Conservation (phyloP, 768 basidiomycete genomes). For the Clitopilus passeckerianus region DNA sequence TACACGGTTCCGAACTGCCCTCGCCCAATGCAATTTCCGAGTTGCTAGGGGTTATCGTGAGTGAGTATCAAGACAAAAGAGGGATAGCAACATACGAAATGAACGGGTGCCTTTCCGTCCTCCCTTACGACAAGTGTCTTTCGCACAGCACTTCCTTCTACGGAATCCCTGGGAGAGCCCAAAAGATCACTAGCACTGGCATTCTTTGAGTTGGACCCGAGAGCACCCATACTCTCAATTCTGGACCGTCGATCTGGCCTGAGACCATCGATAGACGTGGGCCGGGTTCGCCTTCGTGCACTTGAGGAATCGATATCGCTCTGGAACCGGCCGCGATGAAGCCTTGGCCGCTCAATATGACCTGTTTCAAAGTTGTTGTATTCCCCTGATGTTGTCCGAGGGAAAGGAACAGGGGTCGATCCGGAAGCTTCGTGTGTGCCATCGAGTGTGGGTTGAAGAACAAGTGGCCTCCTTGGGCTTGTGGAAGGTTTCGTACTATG, state of each 20-base stretch:
- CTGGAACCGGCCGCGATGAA: constrained; percentile 63
- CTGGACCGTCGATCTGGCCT: constrained; percentile 47
- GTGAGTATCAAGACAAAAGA: background rate
- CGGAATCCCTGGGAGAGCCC: constrained; percentile 40
- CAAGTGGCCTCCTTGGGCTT: constrained; percentile 39
- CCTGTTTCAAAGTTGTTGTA: constrained; percentile 27
- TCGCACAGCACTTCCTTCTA: constrained; percentile 60
- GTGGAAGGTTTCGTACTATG: constrained; percentile 47
- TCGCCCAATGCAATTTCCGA: constrained; percentile 94
- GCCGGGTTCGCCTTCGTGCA: constrained; percentile 47
- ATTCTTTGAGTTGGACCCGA: constrained; percentile 46
- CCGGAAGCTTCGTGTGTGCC: constrained; percentile 25
- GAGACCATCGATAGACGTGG: constrained; percentile 66
- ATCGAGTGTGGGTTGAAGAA: constrained; percentile 31
- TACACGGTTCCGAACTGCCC: constrained; percentile 98
- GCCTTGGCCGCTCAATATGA: constrained; percentile 30
- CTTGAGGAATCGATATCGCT: constrained; percentile 65
- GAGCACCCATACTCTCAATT: constrained; percentile 70
- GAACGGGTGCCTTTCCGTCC: constrained; percentile 73
- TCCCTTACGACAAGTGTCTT: constrained; percentile 75
- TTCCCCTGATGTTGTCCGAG: constrained; percentile 53
- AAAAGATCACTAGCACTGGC: constrained; percentile 65
- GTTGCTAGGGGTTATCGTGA: constrained; percentile 58
- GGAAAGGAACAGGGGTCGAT: constrained; percentile 58
- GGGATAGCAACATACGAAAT: constrained; percentile 59